Evolutionary conservation across 2,329 filamentous ascomycete species (phyloP), one percentile per base, ranked within the genome.

Genomic region (Alternaria triticimaculans): DNA sequence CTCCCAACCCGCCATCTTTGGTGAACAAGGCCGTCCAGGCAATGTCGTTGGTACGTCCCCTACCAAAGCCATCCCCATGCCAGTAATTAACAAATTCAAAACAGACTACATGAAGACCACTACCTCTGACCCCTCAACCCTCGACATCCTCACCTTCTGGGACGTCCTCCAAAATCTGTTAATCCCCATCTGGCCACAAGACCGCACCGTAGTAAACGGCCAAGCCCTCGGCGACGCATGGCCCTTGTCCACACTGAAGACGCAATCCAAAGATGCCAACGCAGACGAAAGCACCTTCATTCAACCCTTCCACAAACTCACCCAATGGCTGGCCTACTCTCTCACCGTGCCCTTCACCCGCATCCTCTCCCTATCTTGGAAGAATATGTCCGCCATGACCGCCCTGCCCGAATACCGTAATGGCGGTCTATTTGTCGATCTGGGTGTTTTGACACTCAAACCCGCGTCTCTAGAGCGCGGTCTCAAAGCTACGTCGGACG

Each of bases 311-410:
- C 94, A 97, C 83, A 97, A 76, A 50, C 87, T 97, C 41, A 96
- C 94, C 0, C 94, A 97, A 80, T 97, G 94, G 94, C 90, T 97
- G 60, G 92, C 92, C 50, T 97, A 97, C 81, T 97, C 93, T 2
- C 86, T 97, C 61, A 96, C 96, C 91, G 91, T 94, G 21, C 94
- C 94, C 89, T 72, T 70, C 37, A 88, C 90, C 58, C 91, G 89
- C 67, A 81, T 97, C 28, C 88, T 97, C 73, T 87, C 90, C 58
- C 89, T 96, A 60, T 87, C 92, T 64, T 96, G 96, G 79, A 89
- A 90, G 2, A 92, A 93, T 46, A 88, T 88, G 3, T 92, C 96
- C 87, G 85, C 96, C 8, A 86, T 97, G 68, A 97, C 94, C 1
- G 94, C 93, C 20, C 84, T 97, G 3, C 93, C 94, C 0, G 94